phyloP scores from a whole-genome alignment of 352 stramenopile species.

The Phytophthora fragariae region DNA sequence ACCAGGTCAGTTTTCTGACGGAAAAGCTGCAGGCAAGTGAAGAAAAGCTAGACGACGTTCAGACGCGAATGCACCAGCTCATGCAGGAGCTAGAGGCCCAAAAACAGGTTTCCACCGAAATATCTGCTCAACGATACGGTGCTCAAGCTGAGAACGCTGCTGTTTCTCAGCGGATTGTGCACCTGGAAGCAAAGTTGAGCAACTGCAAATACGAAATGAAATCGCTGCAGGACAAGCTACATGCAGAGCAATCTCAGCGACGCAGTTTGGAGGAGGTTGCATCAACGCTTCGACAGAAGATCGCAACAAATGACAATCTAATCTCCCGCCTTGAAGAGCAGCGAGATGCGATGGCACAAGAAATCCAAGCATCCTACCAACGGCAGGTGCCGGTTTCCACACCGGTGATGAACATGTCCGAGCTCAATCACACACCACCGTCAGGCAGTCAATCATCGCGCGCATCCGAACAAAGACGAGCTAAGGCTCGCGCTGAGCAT shows the following conservation, averaged over 20 bases:
- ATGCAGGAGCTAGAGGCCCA: slow-evolving; percentile 65
- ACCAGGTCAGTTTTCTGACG: slow-evolving; percentile 85
- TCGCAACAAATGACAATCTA: slow-evolving; percentile 66
- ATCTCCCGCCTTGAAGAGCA: slow-evolving; percentile 79
- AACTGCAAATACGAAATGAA: slow-evolving; percentile 75
- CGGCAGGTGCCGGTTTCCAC: slow-evolving; percentile 46
- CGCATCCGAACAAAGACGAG: slow-evolving; percentile 7
- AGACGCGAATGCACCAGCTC: slow-evolving; percentile 61
- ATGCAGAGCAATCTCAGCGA: slow-evolving; percentile 59
- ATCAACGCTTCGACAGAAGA: slow-evolving; percentile 66
- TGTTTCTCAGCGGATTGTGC: slow-evolving; percentile 78
- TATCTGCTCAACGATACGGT: slow-evolving; percentile 80
- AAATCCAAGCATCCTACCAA: slow-evolving; percentile 72
- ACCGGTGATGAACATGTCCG: slow-evolving; percentile 69
- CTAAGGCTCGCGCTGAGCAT: slow-evolving; percentile 12
- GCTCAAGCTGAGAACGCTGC: slow-evolving; percentile 78
- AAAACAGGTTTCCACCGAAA: slow-evolving; percentile 76
- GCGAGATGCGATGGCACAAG: slow-evolving; percentile 74
- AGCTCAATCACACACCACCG: slow-evolving; percentile 56
- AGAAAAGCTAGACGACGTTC: slow-evolving; percentile 58
- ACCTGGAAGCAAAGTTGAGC: slow-evolving; percentile 80
- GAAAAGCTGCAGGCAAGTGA: slow-evolving; percentile 72
- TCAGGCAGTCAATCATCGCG: slow-evolving; percentile 20
- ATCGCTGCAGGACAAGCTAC: slow-evolving; percentile 67
- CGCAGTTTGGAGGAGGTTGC: slow-evolving; percentile 72